Evolutionary conservation across 1,284 basidiomycete genomes (phyloP).

Genomic region (Clitocybe nebularis): DNA sequence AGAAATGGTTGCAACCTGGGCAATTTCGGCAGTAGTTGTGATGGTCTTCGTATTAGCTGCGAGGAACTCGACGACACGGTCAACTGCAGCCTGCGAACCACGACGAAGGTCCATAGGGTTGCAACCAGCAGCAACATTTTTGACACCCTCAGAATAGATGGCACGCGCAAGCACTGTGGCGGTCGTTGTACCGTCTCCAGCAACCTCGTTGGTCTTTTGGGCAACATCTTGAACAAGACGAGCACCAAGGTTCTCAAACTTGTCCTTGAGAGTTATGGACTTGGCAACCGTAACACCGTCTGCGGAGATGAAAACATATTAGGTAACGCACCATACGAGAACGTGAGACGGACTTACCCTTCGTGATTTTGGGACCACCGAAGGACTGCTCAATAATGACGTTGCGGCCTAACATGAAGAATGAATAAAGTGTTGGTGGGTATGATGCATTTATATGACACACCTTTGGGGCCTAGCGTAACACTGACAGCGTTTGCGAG

Average conservation of each 20-base stretch:
- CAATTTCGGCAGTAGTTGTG: conserved; percentile 97
- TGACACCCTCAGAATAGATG: conserved; percentile 98
- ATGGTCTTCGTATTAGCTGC: conserved; percentile 89
- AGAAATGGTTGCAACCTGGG: conserved; percentile 97
- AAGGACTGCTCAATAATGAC: conserved; percentile 99
- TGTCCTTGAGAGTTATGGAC: conserved; percentile 92
- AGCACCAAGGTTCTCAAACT: conserved; percentile 98
- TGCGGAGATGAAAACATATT: conserved; percentile 24
- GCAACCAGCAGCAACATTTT: conserved; percentile 98
- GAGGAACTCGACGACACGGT: conserved; percentile 92
- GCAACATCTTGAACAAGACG: conserved; percentile 95
- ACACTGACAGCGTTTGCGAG: conserved; percentile 94
- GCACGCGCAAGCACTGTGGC: conserved; percentile 96
- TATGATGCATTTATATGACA: no score
- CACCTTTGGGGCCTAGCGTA: conserved; percentile 95
- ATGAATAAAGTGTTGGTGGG: no score
- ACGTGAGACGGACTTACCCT: conserved; percentile 49
- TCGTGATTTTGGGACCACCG: conserved; percentile 97
- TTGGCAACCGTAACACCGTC: conserved; percentile 99
- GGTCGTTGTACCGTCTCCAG: conserved; percentile 97
- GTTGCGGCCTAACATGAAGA: conserved; percentile 74
- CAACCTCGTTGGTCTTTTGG: conserved; percentile 94
- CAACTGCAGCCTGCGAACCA: conserved; percentile 94
- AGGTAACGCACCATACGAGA: conserved; percentile 10
- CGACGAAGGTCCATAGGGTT: conserved; percentile 99